These are phyloP conservation scores for Keithomyces neogunnii DNA, from an alignment of 2,329 filamentous ascomycete species.

Conservation along the genomic window DNA sequence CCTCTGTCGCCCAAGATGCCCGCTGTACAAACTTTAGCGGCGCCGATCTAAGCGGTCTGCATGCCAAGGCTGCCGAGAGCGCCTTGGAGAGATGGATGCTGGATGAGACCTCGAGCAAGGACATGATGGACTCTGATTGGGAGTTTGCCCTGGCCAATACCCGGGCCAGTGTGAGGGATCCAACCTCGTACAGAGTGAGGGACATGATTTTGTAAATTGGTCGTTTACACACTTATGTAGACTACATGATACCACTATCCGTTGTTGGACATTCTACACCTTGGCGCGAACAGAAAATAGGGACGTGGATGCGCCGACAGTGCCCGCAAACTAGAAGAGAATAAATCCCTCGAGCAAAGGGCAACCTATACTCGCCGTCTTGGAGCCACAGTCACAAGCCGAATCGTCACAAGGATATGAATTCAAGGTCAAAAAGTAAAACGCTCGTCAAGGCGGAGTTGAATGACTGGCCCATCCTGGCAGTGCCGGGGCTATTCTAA, in stretches of 20 bases:
- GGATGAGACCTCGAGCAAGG: slow-evolving; percentile 15
- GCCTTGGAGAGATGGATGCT: slow-evolving; percentile 33
- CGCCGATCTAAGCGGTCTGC: slow-evolving; percentile 46
- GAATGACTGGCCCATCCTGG: slow-evolving; percentile 22
- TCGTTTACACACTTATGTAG: not conserved
- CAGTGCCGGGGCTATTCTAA: slow-evolving; percentile 21
- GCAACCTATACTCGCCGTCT: no score
- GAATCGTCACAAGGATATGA: not conserved
- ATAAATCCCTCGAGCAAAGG: no score
- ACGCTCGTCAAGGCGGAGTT: slow-evolving; percentile 24
- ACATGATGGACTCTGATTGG: slow-evolving; percentile 38
- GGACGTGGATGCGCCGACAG: no score
- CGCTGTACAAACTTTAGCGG: slow-evolving; percentile 72
- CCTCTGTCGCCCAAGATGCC: slow-evolving; percentile 54
- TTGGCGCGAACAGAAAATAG: no score
- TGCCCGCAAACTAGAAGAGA: no score
- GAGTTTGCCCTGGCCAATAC: slow-evolving; percentile 40
- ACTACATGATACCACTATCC: not conserved
- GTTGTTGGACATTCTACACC: not conserved
- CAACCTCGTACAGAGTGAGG: slow-evolving; percentile 33
- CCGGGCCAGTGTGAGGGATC: slow-evolving; percentile 40
- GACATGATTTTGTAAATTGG: slow-evolving; percentile 17
- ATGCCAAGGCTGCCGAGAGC: slow-evolving; percentile 41
- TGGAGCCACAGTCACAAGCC: not conserved
- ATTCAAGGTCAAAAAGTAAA: not conserved